phyloP scores from a whole-genome alignment of 257 asterid species.

The Handroanthus guayacan region DNA sequence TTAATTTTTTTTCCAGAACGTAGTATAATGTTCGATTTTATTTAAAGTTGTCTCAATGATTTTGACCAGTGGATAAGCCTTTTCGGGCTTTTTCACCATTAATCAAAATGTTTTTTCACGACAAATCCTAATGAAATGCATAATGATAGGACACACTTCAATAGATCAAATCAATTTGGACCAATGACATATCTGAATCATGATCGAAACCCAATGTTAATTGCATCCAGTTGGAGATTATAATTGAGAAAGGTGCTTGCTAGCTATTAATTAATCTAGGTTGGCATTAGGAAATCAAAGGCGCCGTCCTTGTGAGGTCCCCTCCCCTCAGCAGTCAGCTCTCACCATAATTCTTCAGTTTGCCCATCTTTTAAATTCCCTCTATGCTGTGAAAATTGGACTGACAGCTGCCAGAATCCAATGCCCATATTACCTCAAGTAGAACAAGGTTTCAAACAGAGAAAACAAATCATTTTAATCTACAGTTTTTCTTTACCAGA shows the following conservation, averaged over 20 bases:
- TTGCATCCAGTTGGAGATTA: not conserved
- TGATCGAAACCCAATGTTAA: not conserved
- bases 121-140: too few species aligned
- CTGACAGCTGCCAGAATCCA: constrained; percentile 14
- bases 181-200: too few species aligned
- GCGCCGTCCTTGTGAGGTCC: constrained; percentile 21
- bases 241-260: not conserved
- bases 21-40: too few species aligned
- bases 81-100: too few species aligned
- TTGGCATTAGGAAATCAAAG: constrained; percentile 6
- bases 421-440: not conserved
- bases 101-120: too few species aligned
- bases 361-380: not conserved
- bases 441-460: not conserved
- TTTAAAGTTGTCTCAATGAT: too few species aligned
- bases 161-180: too few species aligned
- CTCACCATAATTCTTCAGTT: not conserved
- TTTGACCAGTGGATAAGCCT: too few species aligned
- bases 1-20: too few species aligned
- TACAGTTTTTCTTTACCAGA: not conserved
- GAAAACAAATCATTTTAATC: too few species aligned
- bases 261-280: not conserved
- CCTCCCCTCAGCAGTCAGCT: not conserved
- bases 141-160: too few species aligned
- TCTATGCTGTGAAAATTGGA: not conserved